A percentile compares a stretch with the other conserved stretches of the same genome.
phyloP scores from a whole-genome alignment of 176 grass and related monocot genomes.

The Otatea glauca region DNA sequence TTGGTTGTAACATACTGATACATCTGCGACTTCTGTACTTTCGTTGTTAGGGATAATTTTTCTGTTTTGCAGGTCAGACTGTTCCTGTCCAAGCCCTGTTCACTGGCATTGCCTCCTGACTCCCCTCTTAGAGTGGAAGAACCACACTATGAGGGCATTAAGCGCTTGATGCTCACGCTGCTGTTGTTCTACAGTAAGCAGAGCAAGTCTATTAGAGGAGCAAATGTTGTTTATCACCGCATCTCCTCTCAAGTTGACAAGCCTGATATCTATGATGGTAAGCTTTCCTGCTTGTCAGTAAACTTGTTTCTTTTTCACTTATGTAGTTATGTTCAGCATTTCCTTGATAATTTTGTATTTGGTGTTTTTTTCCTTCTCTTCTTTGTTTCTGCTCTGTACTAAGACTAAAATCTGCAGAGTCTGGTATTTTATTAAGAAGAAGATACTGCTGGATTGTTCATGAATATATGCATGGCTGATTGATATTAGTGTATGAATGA shows the following conservation, averaged over 20 bases:
- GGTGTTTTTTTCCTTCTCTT: constrained; percentile 28
- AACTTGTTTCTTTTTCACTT: constrained; percentile 28
- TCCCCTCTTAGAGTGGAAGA: constrained; percentile 81
- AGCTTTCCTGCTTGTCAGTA: constrained; percentile 33
- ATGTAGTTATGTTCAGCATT: not conserved
- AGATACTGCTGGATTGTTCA: constrained; percentile 12
- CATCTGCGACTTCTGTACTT: constrained; percentile 24
- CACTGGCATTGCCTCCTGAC: constrained; percentile 77
- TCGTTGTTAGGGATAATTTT: not conserved
- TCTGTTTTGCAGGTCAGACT: constrained; percentile 67
- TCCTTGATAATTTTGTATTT: constrained; percentile 32
- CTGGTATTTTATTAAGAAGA: constrained; percentile 7
- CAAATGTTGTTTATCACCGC: constrained; percentile 82
- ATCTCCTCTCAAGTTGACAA: constrained; percentile 85
- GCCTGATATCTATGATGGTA: constrained; percentile 91
- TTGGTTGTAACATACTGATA: not conserved
- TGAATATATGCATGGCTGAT: constrained; percentile 6
- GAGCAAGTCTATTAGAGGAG: constrained; percentile 94
- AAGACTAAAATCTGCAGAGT: not conserved
- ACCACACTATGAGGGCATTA: constrained; percentile 72
- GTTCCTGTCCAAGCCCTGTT: constrained; percentile 94
- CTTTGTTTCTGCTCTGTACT: not conserved
- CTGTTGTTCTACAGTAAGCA: constrained; percentile 96
- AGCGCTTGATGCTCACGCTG: constrained; percentile 70
- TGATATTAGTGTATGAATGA: constrained; percentile 16